Evolutionary conservation across 768 basidiomycete species (phyloP), one percentile per base, ranked within the genome.

Genomic region (Rhodotorula toruloides): DNA sequence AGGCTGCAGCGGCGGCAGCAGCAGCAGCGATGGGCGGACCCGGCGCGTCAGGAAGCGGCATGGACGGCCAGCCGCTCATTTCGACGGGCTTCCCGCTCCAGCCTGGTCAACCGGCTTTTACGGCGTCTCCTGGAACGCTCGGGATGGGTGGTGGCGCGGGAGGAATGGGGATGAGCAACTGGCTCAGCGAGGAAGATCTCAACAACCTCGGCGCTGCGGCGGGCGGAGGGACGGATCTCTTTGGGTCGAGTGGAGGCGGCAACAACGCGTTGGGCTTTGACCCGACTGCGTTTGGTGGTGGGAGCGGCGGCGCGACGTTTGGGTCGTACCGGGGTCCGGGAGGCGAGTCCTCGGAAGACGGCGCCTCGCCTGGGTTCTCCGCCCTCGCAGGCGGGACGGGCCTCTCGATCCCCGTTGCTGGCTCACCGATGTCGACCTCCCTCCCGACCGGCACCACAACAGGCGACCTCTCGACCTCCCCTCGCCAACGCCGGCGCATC

Each of bases 401-500:
- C 29, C 43, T 60, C 42, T 47, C 63, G 14, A 57, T 64, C 46
- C 36, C 63, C 27, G 22, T 61, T 32, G 39, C n/a, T 17, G 32
- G 21, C 31, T 16, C 54, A 2, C 14, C 19, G 13, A n/a, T 43
- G 19, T 50, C 54, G 22, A 56, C 54, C 12, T 44, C 50, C 1
- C 47, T 27, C 36, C n/a, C n/a, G n/a, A n/a, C n/a, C n/a, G n/a
- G n/a, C 31, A 49, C 43, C 29, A 25, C 25, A 8, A 17, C 36
- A 4, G 44, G 43, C 43, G 34, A 61, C 19, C 49, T 65, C 31
- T 37, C 64, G 3, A 48, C 53, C 27, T 71, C 68, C 13, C 72
- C 74, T 5, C 72, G 72, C 7, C 74, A 74, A 49, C 64, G 72
- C 4, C 67, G 74, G 1, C 61, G 72, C 7, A 54, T 73, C 56